Conservation (phyloP, 169 alveolate genomes). For the Plasmodium vivax region DNA sequence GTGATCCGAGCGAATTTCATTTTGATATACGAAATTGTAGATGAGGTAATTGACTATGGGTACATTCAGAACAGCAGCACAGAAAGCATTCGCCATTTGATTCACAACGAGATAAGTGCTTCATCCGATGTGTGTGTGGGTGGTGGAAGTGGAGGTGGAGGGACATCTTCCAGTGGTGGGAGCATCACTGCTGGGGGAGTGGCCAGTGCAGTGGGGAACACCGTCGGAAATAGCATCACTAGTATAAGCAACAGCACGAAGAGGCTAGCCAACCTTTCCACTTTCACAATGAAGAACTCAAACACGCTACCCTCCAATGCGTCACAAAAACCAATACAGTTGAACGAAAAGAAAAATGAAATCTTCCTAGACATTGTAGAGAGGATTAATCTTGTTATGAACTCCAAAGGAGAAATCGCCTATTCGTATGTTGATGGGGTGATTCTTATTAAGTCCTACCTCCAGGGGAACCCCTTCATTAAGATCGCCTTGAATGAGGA, state of each 20-base stretch:
- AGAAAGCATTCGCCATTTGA: constrained; percentile 91
- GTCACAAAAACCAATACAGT: constrained; percentile 85
- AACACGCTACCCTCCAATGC: constrained; percentile 87
- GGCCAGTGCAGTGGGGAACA: neutral
- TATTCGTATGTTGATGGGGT: constrained; percentile 94
- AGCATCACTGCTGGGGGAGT: neutral
- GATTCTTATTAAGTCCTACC: constrained; percentile 91
- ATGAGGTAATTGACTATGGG: constrained; percentile 97
- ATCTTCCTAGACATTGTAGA: constrained; percentile 82
- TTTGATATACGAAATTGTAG: constrained; percentile 96
- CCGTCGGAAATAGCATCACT: neutral
- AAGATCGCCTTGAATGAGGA: constrained; percentile 91
- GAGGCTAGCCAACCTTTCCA: constrained; percentile 15
- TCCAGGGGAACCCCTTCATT: constrained; percentile 91
- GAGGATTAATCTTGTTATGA: constrained; percentile 87
- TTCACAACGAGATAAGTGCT: constrained; percentile 74
- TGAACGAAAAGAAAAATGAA: constrained; percentile 70
- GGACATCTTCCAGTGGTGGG: neutral
- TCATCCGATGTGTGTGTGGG: neutral
- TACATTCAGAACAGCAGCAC: constrained; percentile 95
- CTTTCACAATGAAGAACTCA: constrained; percentile 51
- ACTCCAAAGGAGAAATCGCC: constrained; percentile 89
- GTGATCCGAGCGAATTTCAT: constrained; percentile 96
- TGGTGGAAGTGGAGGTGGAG: neutral
- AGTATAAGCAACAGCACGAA: neutral